phyloP scores from a whole-genome alignment of 2,329 filamentous ascomycete genomes.

The Aureobasidium sp. region DNA sequence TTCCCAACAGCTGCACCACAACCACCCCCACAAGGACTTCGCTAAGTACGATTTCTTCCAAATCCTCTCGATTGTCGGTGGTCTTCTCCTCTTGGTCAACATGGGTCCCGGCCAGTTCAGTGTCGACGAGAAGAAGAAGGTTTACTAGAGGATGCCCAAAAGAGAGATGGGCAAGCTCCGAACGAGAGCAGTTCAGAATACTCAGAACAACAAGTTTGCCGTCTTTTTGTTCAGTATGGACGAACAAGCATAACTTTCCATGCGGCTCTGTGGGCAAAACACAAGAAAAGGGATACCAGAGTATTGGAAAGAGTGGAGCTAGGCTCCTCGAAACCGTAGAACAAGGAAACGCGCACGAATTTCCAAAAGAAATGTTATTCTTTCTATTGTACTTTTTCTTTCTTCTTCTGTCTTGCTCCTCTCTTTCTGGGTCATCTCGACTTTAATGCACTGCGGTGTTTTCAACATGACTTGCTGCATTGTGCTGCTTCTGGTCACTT shows the following conservation, averaged over 20 bases:
- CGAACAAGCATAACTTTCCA: neutral
- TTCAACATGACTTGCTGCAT: neutral
- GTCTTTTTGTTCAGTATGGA: too few species aligned
- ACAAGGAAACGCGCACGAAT: too few species aligned
- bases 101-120: constrained; percentile 96
- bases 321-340: neutral
- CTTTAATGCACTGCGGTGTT: too few species aligned
- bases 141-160: constrained; percentile 56
- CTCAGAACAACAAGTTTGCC: too few species aligned
- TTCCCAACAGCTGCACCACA: constrained; percentile 68
- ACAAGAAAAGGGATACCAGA: neutral
- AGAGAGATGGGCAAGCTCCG: neutral
- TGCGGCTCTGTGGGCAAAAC: neutral
- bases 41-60: constrained; percentile 99
- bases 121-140: constrained; percentile 99
- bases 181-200: neutral
- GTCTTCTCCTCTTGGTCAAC: constrained; percentile 93
- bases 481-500: neutral
- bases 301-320: neutral
- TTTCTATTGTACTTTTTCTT: neutral
- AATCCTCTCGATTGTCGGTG: constrained; percentile 95
- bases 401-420: too few species aligned
- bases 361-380: neutral
- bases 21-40: constrained; percentile 99
- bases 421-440: too few species aligned